A percentile compares a stretch with the other conserved stretches of the same genome.
These are phyloP conservation scores for Penicillium sp. DNA, from an alignment of 2,329 filamentous ascomycete genomes.

Conservation along the genomic window DNA sequence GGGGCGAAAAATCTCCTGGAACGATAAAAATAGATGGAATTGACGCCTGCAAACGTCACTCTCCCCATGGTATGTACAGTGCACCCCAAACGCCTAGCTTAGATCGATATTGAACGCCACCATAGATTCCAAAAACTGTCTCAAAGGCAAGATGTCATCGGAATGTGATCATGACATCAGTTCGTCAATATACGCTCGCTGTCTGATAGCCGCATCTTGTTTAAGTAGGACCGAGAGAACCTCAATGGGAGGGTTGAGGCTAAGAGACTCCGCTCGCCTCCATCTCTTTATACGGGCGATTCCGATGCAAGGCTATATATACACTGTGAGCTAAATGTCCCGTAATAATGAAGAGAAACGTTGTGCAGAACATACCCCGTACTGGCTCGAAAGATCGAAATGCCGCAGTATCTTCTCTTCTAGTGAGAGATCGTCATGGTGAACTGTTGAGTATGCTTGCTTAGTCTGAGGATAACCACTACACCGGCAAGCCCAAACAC, in stretches of 20 bases:
- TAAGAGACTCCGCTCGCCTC: constrained; percentile 82
- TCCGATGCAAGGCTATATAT: constrained; percentile 79
- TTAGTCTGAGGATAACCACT: background rate
- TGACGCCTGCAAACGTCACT: background rate
- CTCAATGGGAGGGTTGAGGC: constrained; percentile 85
- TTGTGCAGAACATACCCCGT: constrained; percentile 71
- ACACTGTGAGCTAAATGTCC: constrained; percentile 17
- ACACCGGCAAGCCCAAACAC: constrained; percentile 18
- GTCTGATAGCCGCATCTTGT: constrained; percentile 52
- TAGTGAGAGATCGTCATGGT: constrained; percentile 73
- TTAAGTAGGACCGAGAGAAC: constrained; percentile 83
- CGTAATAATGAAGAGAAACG: background rate
- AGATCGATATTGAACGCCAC: constrained; percentile 13
- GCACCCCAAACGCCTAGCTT: constrained; percentile 19
- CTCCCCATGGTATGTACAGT: constrained; percentile 21
- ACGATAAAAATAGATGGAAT: background rate
- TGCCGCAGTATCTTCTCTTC: constrained; percentile 88
- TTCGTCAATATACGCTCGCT: constrained; percentile 69
- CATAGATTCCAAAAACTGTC: constrained; percentile 1
- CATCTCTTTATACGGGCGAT: constrained; percentile 81
- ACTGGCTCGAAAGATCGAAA: constrained; percentile 91
- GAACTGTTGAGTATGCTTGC: constrained; percentile 55
- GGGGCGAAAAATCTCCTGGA: background rate
- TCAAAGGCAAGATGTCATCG: constrained; percentile 6
- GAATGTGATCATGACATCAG: constrained; percentile 35